phyloP scores from a whole-genome alignment of 495 filamentous ascomycete species.

The Sordaria brevicollis region DNA sequence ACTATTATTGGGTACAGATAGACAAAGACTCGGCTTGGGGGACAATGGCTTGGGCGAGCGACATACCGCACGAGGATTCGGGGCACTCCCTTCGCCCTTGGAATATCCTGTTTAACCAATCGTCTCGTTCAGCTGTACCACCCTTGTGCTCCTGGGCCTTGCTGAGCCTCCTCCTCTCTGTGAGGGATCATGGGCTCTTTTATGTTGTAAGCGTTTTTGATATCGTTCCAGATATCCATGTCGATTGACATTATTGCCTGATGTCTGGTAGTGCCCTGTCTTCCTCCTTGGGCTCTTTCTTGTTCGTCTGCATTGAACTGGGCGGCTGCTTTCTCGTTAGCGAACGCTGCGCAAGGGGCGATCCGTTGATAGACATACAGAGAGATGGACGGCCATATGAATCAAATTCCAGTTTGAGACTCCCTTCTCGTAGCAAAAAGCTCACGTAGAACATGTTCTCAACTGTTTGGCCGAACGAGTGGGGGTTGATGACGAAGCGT shows the following conservation, averaged over 20 bases:
- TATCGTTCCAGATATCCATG: constrained; percentile 66
- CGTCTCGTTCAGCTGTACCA: constrained; percentile 56
- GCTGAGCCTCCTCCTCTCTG: constrained; percentile 48
- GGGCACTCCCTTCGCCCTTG: neutral
- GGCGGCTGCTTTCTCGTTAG: constrained; percentile 10
- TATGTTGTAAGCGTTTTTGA: constrained; percentile 66
- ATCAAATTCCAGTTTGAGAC: constrained; percentile 54
- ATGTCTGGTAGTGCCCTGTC: constrained; percentile 48
- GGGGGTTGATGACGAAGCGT: constrained; percentile 77
- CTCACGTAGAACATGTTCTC: constrained; percentile 97
- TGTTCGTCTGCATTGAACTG: constrained; percentile 14
- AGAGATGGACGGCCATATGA: constrained; percentile 57
- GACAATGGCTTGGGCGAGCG: neutral
- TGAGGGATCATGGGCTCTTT: constrained; percentile 73
- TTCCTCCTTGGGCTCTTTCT: constrained; percentile 8
- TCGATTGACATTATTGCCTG: constrained; percentile 82
- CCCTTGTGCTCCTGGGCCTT: constrained; percentile 48
- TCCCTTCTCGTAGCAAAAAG: constrained; percentile 85
- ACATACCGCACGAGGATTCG: neutral
- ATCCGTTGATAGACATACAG: constrained; percentile 40
- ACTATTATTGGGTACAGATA: neutral
- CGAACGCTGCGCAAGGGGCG: neutral
- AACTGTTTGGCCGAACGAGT: constrained; percentile 86
- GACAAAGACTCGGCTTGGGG: neutral
- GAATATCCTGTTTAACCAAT: neutral